phyloP scores from a whole-genome alignment of 2,329 filamentous ascomycete species.

The Calonectria crousiana region DNA sequence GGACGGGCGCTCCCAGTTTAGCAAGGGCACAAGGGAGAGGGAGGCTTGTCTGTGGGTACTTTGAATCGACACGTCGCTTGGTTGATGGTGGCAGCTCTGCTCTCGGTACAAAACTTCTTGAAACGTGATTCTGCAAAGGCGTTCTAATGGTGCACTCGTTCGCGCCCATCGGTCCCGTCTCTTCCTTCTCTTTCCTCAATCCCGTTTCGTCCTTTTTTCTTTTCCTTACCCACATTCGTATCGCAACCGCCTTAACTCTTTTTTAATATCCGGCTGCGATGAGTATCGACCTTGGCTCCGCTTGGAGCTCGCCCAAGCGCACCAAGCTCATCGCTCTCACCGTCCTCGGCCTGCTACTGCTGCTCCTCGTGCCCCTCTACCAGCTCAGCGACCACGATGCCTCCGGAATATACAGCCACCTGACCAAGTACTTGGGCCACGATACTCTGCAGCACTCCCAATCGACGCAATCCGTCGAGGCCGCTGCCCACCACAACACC shows the following conservation, averaged over 20 bases:
- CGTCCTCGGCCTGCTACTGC: conserved; percentile 42
- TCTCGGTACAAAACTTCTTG: conserved; percentile 9
- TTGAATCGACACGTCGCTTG: conserved; percentile 24
- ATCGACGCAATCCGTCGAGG: conserved; percentile 16
- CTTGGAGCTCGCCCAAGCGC: conserved; percentile 44
- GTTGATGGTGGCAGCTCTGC: conserved; percentile 2
- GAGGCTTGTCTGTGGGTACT: conserved; percentile 25
- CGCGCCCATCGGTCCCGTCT: conserved; percentile 14
- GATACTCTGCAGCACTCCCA: conserved; percentile 54
- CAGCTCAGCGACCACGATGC: conserved; percentile 43
- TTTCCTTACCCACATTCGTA: conserved; percentile 5
- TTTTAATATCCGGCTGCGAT: conserved; percentile 32
- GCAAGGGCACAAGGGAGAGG: conserved; percentile 10
- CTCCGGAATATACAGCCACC: conserved; percentile 46
- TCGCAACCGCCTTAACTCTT: conserved; percentile 19
- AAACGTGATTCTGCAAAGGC: conserved; percentile 20
- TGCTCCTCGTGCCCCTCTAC: conserved; percentile 48
- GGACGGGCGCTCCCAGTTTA: conserved; percentile 18
- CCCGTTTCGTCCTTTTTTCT: conserved; percentile 8
- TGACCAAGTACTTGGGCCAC: conserved; percentile 47
- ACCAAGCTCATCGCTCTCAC: conserved; percentile 45
- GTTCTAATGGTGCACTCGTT: conserved; percentile 16
- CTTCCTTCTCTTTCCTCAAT: conserved; percentile 1
- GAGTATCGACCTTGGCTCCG: conserved; percentile 41
- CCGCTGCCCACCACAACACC: conserved; percentile 47